Base-by-base conservation (phyloP, 192 early-diverging fungal genomes). In the Coemansia pectinata region DNA sequence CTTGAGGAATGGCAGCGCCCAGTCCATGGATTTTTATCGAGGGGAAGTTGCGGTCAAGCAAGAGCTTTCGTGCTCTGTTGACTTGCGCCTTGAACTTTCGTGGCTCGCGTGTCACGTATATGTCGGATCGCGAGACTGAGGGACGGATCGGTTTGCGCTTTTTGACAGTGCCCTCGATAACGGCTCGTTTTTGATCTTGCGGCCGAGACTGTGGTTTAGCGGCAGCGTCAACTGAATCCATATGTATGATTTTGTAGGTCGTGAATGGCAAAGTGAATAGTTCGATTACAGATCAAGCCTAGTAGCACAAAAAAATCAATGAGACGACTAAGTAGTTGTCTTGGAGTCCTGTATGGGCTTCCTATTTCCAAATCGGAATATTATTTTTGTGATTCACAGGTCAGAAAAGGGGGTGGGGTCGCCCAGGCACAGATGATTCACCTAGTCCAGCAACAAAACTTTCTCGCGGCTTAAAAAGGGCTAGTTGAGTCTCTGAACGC, bases 1-100 rank as follows among this genome's bases (percentile, higher is more conserved):
- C 89, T 23, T 85, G 85, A 21, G 85, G 84, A 15, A 94, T 90
- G 17, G 91, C 88, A 17, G 91, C 89, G 31, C 94, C 92, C 44
- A 95, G 85, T 21, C 90, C 94, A 65, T 94, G 94, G 25, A 95
- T 85, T 6, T 87, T 88, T 6, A 95, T 86, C 19, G 71, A 77
- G 1, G 88, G 83, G 23, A 77, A 88, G 58, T 88, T 85, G 44
- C 88, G 83, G 63, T 88, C 74, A 48, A 90, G 67, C 10, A 95
- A 71, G 6, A 92, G 78, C 72, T 84, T 91, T 25, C 90, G 89
- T 1, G 88, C 89, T 15, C 89, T 83, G 10, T 77, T 83, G 27
- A 91, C 74, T 44, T 87, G 89, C 34, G 85, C 82, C 61, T 70
- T 76, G 72, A 91, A 87, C 58, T 79, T 85, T 61, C 73, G 73